These are phyloP conservation scores for Candida glaebosa DNA, from an alignment of 805 yeast genomes.

Conservation along the genomic window DNA sequence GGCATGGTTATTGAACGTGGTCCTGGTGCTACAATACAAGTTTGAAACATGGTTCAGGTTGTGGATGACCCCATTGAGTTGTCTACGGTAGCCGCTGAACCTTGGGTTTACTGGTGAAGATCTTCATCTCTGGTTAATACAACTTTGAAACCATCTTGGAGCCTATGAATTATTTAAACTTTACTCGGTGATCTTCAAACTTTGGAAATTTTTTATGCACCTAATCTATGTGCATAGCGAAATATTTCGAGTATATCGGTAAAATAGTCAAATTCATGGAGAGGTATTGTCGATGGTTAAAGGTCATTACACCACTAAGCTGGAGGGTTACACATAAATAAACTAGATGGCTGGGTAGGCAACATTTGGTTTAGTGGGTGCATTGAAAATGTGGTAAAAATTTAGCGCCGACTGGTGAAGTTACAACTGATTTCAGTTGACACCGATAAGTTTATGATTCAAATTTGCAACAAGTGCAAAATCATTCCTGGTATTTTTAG, in stretches of 20 bases:
- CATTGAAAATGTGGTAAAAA: neutral
- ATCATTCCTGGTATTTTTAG: neutral
- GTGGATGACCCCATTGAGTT: neutral
- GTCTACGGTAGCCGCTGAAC: too few species aligned
- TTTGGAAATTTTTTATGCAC: neutral
- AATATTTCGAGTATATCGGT: neutral
- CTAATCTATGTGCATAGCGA: neutral
- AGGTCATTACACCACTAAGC: too few species aligned
- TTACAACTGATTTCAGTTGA: too few species aligned
- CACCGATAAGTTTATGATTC: neutral
- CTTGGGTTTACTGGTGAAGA: neutral
- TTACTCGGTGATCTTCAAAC: neutral
- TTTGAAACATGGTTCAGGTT: neutral
- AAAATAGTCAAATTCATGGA: neutral
- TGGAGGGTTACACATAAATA: neutral
- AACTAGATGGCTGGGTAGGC: neutral
- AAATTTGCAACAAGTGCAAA: neutral
- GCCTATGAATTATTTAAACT: neutral
- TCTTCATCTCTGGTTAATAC: neutral
- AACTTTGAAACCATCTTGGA: neutral
- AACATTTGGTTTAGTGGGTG: neutral
- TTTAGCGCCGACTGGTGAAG: too few species aligned
- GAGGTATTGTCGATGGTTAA: too few species aligned
- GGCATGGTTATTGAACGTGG: too few species aligned
- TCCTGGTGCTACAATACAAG: too few species aligned